These are phyloP conservation scores for Breynia disticha DNA, from an alignment of 441 rosid genomes.

Conservation along the genomic window DNA sequence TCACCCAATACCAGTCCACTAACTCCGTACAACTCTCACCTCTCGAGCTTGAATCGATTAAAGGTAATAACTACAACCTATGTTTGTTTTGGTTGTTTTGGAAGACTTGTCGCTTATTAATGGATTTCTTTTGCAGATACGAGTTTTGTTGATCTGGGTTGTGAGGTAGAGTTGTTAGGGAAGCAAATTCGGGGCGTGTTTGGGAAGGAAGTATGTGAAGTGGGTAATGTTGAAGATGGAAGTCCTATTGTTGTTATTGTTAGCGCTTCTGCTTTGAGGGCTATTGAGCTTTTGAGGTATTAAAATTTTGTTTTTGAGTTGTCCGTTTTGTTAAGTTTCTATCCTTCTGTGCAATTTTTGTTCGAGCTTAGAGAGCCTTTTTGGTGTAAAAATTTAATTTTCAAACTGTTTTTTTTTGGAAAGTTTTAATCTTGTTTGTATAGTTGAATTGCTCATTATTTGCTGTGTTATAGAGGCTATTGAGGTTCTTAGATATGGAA, in stretches of 20 bases:
- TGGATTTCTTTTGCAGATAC: slow-evolving; percentile 32
- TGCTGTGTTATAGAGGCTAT: too few relatives aligned
- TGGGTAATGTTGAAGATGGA: slow-evolving; percentile 47
- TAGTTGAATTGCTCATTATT: too few relatives aligned
- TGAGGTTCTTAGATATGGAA: too few relatives aligned
- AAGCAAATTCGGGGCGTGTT: slow-evolving; percentile 42
- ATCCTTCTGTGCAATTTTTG: too few relatives aligned
- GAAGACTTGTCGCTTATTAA: background rate
- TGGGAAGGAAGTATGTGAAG: slow-evolving; percentile 48
- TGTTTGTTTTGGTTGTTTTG: slow-evolving; percentile 5
- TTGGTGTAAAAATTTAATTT: too few relatives aligned
- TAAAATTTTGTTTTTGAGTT: background rate
- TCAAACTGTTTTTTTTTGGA: too few relatives aligned
- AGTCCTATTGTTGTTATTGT: slow-evolving; percentile 56
- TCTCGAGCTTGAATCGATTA: slow-evolving; percentile 62
- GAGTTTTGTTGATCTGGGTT: slow-evolving; percentile 38
- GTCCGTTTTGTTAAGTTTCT: too few relatives aligned
- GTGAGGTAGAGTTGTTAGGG: slow-evolving; percentile 36
- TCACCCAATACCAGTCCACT: slow-evolving; percentile 48
- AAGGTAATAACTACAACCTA: slow-evolving; percentile 23
- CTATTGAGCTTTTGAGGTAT: slow-evolving; percentile 56
- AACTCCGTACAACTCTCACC: slow-evolving; percentile 50
- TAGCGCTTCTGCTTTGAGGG: slow-evolving; percentile 58
- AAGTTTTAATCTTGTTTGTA: too few relatives aligned
- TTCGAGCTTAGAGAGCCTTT: too few relatives aligned